Evolutionary conservation across 1,284 basidiomycete species (phyloP).

Genomic region (Moniliella sp.): DNA sequence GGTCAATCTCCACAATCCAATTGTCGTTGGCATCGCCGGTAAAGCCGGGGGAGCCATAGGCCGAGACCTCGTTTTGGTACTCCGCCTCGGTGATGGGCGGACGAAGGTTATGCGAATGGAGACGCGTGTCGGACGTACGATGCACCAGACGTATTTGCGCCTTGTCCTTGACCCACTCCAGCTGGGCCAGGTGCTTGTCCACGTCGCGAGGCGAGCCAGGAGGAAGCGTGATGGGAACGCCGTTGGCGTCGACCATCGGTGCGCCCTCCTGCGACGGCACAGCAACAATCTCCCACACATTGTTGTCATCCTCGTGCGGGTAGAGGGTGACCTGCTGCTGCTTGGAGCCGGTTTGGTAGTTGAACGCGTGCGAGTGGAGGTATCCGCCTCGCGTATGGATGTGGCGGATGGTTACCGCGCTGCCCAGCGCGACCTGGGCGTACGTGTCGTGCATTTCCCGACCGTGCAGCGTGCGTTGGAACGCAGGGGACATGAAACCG

Average conservation of each 20-base stretch:
- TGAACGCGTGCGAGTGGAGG: constrained; percentile 75
- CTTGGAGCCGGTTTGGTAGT: constrained; percentile 49
- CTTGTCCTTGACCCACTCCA: constrained; percentile 48
- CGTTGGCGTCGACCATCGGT: constrained; percentile 21
- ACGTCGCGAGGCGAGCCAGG: constrained; percentile 2
- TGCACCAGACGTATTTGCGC: constrained; percentile 66
- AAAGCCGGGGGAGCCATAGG: constrained; percentile 70
- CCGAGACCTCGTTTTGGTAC: constrained; percentile 95
- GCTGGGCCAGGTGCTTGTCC: constrained; percentile 34
- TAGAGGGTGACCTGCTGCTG: constrained; percentile 97
- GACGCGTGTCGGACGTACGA: constrained; percentile 54
- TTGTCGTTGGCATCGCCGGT: constrained; percentile 78
- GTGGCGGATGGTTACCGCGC: constrained; percentile 61
- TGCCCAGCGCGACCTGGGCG: constrained; percentile 65
- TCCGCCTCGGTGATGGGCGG: constrained; percentile 94
- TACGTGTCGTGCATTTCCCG: constrained; percentile 76
- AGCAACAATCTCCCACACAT: constrained; percentile 60
- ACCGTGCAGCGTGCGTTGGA: constrained; percentile 84
- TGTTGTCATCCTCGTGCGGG: constrained; percentile 79
- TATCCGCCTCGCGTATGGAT: constrained; percentile 92
- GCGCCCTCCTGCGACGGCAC: constrained; percentile 40
- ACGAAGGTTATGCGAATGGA: constrained; percentile 69
- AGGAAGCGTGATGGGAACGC: constrained; percentile 32
- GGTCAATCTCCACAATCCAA: constrained; percentile 71
- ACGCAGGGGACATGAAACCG: constrained; percentile 94